phyloP scores from a whole-genome alignment of 2,329 filamentous ascomycete species.

The Tothia fuscella region DNA sequence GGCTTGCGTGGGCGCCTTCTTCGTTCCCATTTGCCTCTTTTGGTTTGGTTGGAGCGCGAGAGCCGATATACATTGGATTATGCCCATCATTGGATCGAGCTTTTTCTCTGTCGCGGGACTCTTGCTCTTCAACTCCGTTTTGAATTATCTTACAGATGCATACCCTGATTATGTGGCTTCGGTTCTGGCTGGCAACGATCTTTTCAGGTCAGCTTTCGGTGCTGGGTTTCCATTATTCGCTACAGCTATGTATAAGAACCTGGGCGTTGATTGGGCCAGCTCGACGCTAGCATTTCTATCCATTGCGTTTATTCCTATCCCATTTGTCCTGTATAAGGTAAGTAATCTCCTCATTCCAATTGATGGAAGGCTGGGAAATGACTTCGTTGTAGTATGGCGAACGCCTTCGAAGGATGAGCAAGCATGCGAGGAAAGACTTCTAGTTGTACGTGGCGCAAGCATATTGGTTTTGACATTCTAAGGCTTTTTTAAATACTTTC shows the following conservation, averaged over 20 bases:
- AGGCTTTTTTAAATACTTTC: no score
- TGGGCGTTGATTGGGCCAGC: constrained; percentile 30
- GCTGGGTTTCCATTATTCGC: constrained; percentile 50
- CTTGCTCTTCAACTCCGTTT: constrained; percentile 37
- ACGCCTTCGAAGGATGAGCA: no score
- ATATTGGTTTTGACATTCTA: no score
- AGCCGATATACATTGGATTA: constrained; percentile 26
- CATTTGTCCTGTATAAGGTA: constrained; percentile 23
- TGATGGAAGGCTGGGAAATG: no score
- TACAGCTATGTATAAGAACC: constrained; percentile 25
- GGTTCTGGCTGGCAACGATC: constrained; percentile 46
- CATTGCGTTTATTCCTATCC: constrained; percentile 25
- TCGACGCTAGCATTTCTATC: constrained; percentile 28
- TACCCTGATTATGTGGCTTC: constrained; percentile 53
- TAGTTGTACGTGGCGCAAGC: no score
- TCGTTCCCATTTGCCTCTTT: constrained; percentile 24
- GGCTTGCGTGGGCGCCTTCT: constrained; percentile 23
- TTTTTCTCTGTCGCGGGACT: constrained; percentile 35
- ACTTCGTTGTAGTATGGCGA: no score
- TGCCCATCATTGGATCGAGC: constrained; percentile 27
- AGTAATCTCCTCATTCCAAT: not conserved
- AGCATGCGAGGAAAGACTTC: no score
- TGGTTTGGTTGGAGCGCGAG: constrained; percentile 29
- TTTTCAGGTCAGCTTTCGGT: constrained; percentile 44
- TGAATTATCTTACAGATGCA: constrained; percentile 53